phyloP scores from a whole-genome alignment of 257 asterid genomes.

The Jacaranda mimosifolia region DNA sequence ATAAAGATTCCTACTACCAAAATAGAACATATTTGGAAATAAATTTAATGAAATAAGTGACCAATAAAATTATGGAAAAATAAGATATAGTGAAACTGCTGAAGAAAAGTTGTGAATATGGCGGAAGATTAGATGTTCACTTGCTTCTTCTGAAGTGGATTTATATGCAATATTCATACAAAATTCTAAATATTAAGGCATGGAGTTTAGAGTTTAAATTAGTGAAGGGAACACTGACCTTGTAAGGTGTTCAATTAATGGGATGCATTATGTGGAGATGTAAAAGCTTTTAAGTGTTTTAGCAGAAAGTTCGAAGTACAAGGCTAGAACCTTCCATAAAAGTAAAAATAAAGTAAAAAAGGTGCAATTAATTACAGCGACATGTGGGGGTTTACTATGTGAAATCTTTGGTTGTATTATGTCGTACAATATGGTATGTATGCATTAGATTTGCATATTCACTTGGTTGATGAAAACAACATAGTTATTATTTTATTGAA shows the following conservation, averaged over 20 bases:
- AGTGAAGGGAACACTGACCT: background rate
- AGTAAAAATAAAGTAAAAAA: background rate
- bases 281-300: no score
- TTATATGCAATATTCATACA: constrained; percentile 4
- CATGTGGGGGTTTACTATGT: background rate
- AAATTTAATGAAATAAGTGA: background rate
- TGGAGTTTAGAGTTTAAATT: background rate
- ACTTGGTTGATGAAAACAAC: background rate
- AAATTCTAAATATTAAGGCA: background rate
- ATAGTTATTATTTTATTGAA: constrained; percentile 3
- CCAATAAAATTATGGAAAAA: background rate
- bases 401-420: no score
- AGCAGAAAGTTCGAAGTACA: no score
- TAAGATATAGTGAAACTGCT: background rate
- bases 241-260: no score
- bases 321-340: no score
- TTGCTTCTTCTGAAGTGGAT: background rate
- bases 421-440: background rate
- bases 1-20: background rate
- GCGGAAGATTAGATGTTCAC: background rate
- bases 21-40: background rate
- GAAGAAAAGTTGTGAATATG: background rate
- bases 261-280: no score
- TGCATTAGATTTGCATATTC: background rate
- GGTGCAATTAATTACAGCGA: background rate